Percentiles rank a stretch among this genome's conserved stretches.
These are phyloP conservation scores for Galerina marginata DNA, from an alignment of 768 basidiomycete species.

Conservation along the genomic window DNA sequence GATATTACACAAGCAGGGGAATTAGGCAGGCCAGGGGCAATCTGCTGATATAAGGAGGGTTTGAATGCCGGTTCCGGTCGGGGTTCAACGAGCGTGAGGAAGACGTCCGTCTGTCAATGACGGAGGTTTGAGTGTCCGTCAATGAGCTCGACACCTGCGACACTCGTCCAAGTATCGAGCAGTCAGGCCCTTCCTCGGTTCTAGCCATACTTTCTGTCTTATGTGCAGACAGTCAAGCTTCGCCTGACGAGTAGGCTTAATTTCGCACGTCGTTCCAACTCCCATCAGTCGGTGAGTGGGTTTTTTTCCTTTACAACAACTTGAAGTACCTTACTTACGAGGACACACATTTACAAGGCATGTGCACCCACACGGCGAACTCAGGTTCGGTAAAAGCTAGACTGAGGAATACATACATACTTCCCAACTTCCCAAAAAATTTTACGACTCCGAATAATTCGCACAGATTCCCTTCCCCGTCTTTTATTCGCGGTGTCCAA, in stretches of 20 bases:
- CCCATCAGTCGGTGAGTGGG: no score
- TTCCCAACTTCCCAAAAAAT: not conserved
- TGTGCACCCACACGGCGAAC: slow-evolving; percentile 4
- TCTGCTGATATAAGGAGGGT: not conserved
- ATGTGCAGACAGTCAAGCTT: no score
- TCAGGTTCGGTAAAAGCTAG: slow-evolving; percentile 1
- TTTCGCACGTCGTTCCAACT: no score
- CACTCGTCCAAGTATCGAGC: no score
- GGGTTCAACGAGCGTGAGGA: slow-evolving; percentile 1
- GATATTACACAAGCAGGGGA: not conserved
- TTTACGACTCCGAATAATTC: not conserved
- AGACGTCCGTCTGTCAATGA: not conserved
- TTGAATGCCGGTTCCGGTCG: slow-evolving; percentile 14
- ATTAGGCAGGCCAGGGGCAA: not conserved
- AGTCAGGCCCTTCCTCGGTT: no score
- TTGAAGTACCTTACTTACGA: no score
- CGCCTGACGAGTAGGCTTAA: no score
- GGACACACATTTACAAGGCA: not conserved
- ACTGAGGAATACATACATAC: not conserved
- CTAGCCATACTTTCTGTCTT: no score
- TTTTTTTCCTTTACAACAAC: no score
- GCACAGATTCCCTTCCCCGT: no score
- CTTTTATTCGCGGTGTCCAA: no score
- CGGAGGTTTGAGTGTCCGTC: not conserved
- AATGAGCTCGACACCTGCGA: no score